These are phyloP conservation scores for Xylariaceae sp. DNA, from an alignment of 2,329 filamentous ascomycete genomes.

Conservation along the genomic window DNA sequence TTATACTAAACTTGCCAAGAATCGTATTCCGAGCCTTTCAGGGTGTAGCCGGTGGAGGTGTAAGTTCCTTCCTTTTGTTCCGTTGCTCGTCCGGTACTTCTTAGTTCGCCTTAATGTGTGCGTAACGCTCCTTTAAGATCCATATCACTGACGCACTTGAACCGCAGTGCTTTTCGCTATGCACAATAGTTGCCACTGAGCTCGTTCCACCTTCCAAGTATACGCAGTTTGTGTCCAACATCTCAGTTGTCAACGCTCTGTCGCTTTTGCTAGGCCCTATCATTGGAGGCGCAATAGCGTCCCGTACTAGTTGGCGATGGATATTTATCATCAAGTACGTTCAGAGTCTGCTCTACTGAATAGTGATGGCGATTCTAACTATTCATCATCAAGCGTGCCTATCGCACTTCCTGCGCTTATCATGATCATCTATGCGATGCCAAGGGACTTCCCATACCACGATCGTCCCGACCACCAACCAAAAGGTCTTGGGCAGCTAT, in stretches of 20 bases:
- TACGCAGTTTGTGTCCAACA: constrained; percentile 6
- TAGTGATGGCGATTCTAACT: neutral
- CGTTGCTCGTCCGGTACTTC: too few species aligned
- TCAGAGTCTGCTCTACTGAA: neutral
- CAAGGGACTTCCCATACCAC: constrained; percentile 12
- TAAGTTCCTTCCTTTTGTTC: too few species aligned
- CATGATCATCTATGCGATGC: constrained; percentile 3
- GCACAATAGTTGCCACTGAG: constrained; percentile 16
- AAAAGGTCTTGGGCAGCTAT: neutral
- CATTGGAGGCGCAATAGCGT: constrained; percentile 21
- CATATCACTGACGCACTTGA: too few species aligned
- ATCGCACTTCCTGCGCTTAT: neutral
- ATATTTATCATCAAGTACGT: constrained; percentile 26
- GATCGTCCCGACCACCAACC: neutral
- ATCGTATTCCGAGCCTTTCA: constrained; percentile 15
- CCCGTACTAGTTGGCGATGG: constrained; percentile 24
- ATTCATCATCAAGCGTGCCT: constrained; percentile 5
- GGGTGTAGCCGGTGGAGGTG: constrained; percentile 20
- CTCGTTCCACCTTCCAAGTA: constrained; percentile 20
- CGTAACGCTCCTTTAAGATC: too few species aligned
- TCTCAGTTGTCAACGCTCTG: constrained; percentile 12
- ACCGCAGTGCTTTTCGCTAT: constrained; percentile 15
- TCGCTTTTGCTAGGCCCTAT: constrained; percentile 21
- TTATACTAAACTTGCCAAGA: constrained; percentile 1
- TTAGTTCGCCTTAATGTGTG: too few species aligned